These are phyloP conservation scores for Tricholoma terreum DNA, from an alignment of 768 basidiomycete species.

Conservation along the genomic window DNA sequence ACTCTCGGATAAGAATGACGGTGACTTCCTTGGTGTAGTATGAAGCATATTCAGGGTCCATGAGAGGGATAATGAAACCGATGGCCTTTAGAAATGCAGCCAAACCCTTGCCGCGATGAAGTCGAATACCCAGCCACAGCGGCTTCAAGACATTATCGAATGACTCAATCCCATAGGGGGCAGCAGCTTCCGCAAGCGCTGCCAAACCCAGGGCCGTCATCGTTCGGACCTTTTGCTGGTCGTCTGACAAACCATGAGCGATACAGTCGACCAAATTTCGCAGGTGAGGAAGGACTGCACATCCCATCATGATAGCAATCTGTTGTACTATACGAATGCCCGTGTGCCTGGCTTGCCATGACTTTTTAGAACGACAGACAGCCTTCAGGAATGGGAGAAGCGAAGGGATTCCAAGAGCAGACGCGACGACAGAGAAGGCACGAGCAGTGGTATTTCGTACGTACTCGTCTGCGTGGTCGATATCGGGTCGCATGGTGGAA, in stretches of 20 bases:
- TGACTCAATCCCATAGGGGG: constrained; percentile 99
- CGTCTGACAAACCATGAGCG: constrained; percentile 87
- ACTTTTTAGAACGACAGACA: constrained; percentile 98
- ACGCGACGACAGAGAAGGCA: constrained; percentile 98
- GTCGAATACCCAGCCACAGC: constrained; percentile 89
- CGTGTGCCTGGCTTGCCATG: constrained; percentile 99
- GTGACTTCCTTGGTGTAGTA: constrained; percentile 99
- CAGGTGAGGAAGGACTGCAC: constrained; percentile 94
- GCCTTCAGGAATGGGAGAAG: constrained; percentile 98
- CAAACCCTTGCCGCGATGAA: constrained; percentile 92
- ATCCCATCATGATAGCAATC: constrained; percentile 99
- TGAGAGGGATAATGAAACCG: constrained; percentile 98
- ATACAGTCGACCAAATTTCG: constrained; percentile 96
- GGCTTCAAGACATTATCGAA: constrained; percentile 97
- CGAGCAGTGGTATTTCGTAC: constrained; percentile 98
- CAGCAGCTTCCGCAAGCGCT: constrained; percentile 94
- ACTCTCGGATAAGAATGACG: constrained; percentile 95
- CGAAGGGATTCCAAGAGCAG: constrained; percentile 96
- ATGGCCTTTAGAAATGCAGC: constrained; percentile 97
- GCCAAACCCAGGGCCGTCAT: constrained; percentile 93
- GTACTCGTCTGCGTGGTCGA: constrained; percentile 98
- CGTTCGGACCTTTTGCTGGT: constrained; percentile 94
- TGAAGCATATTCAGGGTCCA: constrained; percentile 99
- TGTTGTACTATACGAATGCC: constrained; percentile 99
- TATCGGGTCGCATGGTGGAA: constrained; percentile 99